Base-by-base conservation (phyloP, 1,139 yeast species). In the Candida smagusa region DNA sequence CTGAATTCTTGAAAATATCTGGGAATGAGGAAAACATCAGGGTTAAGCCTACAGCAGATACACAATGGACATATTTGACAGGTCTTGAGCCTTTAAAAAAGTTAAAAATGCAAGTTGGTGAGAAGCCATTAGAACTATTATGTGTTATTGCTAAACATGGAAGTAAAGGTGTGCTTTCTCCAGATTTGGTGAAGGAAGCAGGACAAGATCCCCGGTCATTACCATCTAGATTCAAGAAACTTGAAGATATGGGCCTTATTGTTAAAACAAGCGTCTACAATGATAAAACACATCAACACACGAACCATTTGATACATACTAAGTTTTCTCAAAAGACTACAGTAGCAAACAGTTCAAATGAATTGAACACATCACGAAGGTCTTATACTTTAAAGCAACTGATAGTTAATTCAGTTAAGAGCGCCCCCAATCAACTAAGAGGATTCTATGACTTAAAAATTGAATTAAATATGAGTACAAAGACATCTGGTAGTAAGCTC, bases 131-230 rank as follows among this genome's bases (percentile, higher is more conserved):
- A 39, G 67, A 66, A 43, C 54, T 71, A 30, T 46, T 71, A 13
- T 61, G 69, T 47, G 75, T 67, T 33, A 68, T 84, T 36, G 84
- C 88, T 0, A 73, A 69, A 42, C 55, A 73, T 29, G 80, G 79
- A 16, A 60, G 67, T 0, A 49, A 56, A 2, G 92, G 92, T 8
- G 74, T 82, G 9, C 69, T 74, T 40, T 74, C 89, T 0, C 65
- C 78, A 24, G 78, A 77, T 22, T 60, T 84, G 42, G 73, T 79
- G 5, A 64, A 65, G 30, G 65, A 62, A 11, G 77, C 88, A 0
- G 75, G 74, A 6, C 92, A 84, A 56, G 92, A 84, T 50, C 77
- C 82, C n/a, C 67, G 90, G 43, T 81, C 89, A 38, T 63, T 82
- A 30, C 80, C 89, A 0, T 68, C 79, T 2, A 66, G 92, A 47